Evolutionary conservation across 176 grass and related monocot species (phyloP), one percentile per base, ranked within the genome.

Genomic region (Carex littledalei): DNA sequence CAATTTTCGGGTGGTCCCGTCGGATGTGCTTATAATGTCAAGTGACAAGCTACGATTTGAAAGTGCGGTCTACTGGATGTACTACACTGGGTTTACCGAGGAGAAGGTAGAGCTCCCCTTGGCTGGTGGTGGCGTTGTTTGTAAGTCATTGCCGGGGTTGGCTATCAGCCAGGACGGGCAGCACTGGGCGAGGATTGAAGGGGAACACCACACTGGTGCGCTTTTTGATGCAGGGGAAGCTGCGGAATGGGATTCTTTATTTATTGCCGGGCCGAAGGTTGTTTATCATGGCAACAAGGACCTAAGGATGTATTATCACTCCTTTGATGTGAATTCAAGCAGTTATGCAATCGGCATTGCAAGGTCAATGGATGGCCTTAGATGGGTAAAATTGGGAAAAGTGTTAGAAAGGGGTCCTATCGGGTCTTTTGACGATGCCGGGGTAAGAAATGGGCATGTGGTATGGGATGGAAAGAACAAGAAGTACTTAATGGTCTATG

Each of bases 281-380:
- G 76, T 98, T 50, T 87, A 90, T 86, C 96, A 94, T 56, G 90
- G 88, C 0, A 88, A 79, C 35, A 87, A 87, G 66, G 93, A 98
- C 56, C 84, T 98, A 80, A 86, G 96, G 83, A 98, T 98, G 93
- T 98, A 98, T 88, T 98, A 95, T 45, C 90, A 98, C 73, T 91
- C 93, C 14, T 90, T 98, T 78, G 93, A 98, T 22, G 61, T 83
- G 82, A 84, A 78, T 83, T 86, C 87, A 5, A 80, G 88, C 35
- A 54, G 84, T 16, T 78, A 89, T 13, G 87, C 84, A 0, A 82
- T 98, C 1, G 91, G 89, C 6, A 75, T 98, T 63, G 93, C 95
- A 0, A 90, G 95, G 86, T 98, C 93, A 12, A 84, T 81, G 35
- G 95, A 98, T 37, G 95, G 93, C 8, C 84, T 95, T 68, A 82